Conservation (phyloP, 257 asterid species). For the Solanum sejunctum region DNA sequence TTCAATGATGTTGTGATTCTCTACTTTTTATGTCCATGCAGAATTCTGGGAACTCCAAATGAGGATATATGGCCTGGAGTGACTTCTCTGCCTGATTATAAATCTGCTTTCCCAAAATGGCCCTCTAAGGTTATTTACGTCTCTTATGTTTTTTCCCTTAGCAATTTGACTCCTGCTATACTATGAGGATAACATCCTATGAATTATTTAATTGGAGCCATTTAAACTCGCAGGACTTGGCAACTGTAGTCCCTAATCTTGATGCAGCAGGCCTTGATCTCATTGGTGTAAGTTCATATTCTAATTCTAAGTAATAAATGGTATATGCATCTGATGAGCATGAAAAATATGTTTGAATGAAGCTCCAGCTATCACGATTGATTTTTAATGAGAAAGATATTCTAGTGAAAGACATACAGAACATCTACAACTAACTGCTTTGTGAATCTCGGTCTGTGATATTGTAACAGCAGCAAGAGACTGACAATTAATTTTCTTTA, state of each 20-base stretch:
- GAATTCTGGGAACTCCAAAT: conserved; percentile 87
- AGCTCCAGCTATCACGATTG: neutral
- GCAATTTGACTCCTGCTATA: neutral
- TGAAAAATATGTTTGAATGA: neutral
- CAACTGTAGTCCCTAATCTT: conserved; percentile 62
- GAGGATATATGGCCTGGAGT: conserved; percentile 96
- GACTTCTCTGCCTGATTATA: conserved; percentile 84
- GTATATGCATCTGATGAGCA: neutral
- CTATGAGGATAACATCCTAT: neutral
- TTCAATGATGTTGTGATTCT: neutral
- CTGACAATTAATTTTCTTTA: neutral
- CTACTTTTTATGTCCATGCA: conserved; percentile 16
- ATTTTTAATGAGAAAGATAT: neutral
- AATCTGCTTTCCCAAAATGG: conserved; percentile 79
- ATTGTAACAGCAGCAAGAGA: neutral
- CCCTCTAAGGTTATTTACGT: conserved; percentile 48
- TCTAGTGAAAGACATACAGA: neutral
- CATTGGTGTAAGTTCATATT: conserved; percentile 48
- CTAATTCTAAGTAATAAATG: neutral
- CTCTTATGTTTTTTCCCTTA: neutral
- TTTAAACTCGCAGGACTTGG: conserved; percentile 48
- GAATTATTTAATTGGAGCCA: neutral
- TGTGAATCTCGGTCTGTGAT: neutral
- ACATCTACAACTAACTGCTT: neutral
- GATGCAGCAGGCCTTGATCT: conserved; percentile 76